phyloP scores from a whole-genome alignment of 345 rosid genomes.

The Kandelia obovata region DNA sequence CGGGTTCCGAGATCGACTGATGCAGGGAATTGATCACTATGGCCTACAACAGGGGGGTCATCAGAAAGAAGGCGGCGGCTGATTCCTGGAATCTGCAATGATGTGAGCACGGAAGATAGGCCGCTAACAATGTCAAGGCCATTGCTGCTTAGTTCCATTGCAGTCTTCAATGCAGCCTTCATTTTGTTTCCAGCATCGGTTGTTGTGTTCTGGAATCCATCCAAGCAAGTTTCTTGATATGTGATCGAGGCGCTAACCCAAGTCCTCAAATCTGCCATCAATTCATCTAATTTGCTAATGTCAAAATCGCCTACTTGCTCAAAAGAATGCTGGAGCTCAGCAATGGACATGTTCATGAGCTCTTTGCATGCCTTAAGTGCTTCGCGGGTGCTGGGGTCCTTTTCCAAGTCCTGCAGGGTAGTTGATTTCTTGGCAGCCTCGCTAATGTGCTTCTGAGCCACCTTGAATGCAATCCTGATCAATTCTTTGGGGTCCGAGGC shows the following conservation, averaged over 20 bases:
- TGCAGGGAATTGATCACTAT: constrained; percentile 20
- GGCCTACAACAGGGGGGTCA: constrained; percentile 12
- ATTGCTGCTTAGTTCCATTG: constrained; percentile 51
- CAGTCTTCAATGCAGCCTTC: constrained; percentile 40
- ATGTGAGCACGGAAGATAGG: constrained; percentile 32
- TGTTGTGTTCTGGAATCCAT: constrained; percentile 53
- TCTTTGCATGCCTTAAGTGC: constrained; percentile 61
- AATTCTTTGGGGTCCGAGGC: constrained; percentile 59
- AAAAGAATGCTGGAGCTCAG: constrained; percentile 47
- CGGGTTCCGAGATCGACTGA: constrained; percentile 34
- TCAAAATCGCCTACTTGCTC: constrained; percentile 37
- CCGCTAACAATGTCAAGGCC: constrained; percentile 60
- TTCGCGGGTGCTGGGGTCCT: constrained; percentile 43
- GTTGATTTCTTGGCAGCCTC: constrained; percentile 47
- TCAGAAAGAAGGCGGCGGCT: constrained; percentile 27
- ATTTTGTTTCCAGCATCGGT: constrained; percentile 51
- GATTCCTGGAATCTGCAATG: constrained; percentile 22
- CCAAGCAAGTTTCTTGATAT: constrained; percentile 70
- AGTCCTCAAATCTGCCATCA: constrained; percentile 39
- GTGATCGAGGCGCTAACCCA: constrained; percentile 84
- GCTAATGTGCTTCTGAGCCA: constrained; percentile 33
- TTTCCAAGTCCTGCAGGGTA: constrained; percentile 40
- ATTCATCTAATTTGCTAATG: constrained; percentile 22
- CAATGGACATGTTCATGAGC: constrained; percentile 50
- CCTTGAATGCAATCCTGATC: constrained; percentile 42